Base-by-base conservation (phyloP, 1,284 basidiomycete species). In the Puccinia brachypodii region DNA sequence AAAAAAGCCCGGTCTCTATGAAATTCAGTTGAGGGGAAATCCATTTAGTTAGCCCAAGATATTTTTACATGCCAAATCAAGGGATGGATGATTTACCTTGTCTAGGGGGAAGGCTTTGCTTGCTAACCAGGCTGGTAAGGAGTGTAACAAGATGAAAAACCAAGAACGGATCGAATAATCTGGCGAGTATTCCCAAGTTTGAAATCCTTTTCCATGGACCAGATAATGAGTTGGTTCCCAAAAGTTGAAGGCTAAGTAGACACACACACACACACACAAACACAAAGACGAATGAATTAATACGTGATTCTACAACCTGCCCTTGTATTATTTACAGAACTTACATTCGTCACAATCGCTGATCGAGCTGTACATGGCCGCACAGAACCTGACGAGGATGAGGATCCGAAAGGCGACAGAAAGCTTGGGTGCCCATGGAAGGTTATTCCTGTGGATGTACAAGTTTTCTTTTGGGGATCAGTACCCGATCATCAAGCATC, bases 111-210 rank as follows among this genome's bases (percentile, higher is more conserved):
- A 84, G 19, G 88, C 77, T 60, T 82, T 83, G 3, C 87, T 87
- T 6, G 85, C 84, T 25, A 87, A 42, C 82, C 86, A 85, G 8
- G 88, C 87, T 14, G 85, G 85, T 85, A 83, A 71, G 85, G 88
- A 85, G 87, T 95, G 94, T 19, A 96, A 85, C 47, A 94, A 86
- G 82, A 96, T 90, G 87, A 98, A 99, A 11, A 94, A 91, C 95
- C 95, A 99, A 83, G 94, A 96, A 83, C 97, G 89, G 83, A 99
- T 92, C 7, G 95, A 92, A 86, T 92, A 98, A 81, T 90, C 88
- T 7, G 97, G 95, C 13, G 95, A 94, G 8, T 94, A 92, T 86
- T 99, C 97, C 97, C 97, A 99, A 0, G 97, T 98, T 87, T 99
- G 95, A 87, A 99, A 98, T 8, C 93, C 94, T 84, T 91, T 89